phyloP scores from a whole-genome alignment of 441 rosid genomes.

The Syzygium syzygioides region DNA sequence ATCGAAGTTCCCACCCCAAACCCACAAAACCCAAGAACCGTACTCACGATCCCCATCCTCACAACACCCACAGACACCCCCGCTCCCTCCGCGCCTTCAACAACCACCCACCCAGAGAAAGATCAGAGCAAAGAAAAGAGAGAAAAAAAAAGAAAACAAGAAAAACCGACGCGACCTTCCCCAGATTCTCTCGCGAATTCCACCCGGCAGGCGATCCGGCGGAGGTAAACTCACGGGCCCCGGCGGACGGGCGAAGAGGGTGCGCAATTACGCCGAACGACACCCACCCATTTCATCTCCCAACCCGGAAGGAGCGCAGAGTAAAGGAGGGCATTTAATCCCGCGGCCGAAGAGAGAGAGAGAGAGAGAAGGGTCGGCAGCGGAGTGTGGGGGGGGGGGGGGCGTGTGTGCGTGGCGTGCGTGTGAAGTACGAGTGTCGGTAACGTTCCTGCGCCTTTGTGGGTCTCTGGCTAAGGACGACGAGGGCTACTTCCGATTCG shows the following conservation, averaged over 20 bases:
- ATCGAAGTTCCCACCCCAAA: slow-evolving; percentile 57
- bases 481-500: not conserved
- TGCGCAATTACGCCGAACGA: not conserved
- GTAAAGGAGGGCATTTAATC: not conserved
- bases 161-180: not conserved
- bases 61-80: not conserved
- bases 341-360: not conserved
- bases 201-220: not conserved
- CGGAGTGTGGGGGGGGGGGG: not conserved
- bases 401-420: not conserved
- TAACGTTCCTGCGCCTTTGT: not conserved
- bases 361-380: too few species aligned
- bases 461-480: not conserved
- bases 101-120: not conserved
- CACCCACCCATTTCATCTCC: not conserved
- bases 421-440: not conserved
- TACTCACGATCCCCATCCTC: slow-evolving; percentile 59
- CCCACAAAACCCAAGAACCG: slow-evolving; percentile 40
- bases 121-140: not conserved
- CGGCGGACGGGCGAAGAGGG: not conserved
- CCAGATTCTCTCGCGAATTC: not conserved
- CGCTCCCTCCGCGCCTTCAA: not conserved
- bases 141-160: not conserved
- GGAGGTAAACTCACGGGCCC: not conserved
- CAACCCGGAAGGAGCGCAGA: not conserved